A percentile compares a stretch with the other conserved stretches of the same genome.
These are phyloP conservation scores for Ustilago shanxiensis DNA, from an alignment of 1,284 basidiomycete genomes.

Conservation along the genomic window DNA sequence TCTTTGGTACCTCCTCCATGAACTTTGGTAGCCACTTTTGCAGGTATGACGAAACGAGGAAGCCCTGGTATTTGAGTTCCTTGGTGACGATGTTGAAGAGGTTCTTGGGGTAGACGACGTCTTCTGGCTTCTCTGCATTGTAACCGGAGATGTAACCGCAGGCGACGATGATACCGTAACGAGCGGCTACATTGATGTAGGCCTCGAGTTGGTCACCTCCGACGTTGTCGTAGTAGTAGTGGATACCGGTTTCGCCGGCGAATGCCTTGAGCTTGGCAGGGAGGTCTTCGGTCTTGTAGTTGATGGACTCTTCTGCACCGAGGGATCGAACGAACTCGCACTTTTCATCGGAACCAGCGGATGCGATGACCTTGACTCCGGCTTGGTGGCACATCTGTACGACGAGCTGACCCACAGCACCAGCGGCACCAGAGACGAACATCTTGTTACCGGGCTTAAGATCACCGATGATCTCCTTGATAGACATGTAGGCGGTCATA, in stretches of 20 bases:
- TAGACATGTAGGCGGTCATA: constrained; percentile 68
- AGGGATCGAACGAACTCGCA: constrained; percentile 84
- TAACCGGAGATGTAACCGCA: constrained; percentile 57
- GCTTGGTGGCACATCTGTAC: constrained; percentile 73
- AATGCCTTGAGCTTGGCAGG: constrained; percentile 68
- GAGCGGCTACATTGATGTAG: constrained; percentile 46
- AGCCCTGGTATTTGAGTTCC: constrained; percentile 53
- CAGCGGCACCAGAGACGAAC: constrained; percentile 63
- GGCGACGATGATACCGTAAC: constrained; percentile 54
- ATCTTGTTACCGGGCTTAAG: constrained; percentile 55
- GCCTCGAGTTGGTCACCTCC: constrained; percentile 57
- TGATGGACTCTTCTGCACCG: constrained; percentile 85
- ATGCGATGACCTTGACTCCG: constrained; percentile 81
- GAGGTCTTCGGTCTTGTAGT: constrained; percentile 81
- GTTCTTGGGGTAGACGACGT: constrained; percentile 51
- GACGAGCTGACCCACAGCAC: constrained; percentile 71
- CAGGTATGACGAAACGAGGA: constrained; percentile 42
- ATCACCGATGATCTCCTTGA: constrained; percentile 60
- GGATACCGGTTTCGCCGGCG: constrained; percentile 46
- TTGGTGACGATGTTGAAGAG: constrained; percentile 51
- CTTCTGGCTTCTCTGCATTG: constrained; percentile 52
- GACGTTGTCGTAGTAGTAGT: constrained; percentile 61
- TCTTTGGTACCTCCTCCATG: constrained; percentile 41
- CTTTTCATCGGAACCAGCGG: constrained; percentile 84
- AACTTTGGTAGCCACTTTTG: constrained; percentile 44